phyloP scores from a whole-genome alignment of 2,329 filamentous ascomycete species.

The Aspergillus arachidicola region DNA sequence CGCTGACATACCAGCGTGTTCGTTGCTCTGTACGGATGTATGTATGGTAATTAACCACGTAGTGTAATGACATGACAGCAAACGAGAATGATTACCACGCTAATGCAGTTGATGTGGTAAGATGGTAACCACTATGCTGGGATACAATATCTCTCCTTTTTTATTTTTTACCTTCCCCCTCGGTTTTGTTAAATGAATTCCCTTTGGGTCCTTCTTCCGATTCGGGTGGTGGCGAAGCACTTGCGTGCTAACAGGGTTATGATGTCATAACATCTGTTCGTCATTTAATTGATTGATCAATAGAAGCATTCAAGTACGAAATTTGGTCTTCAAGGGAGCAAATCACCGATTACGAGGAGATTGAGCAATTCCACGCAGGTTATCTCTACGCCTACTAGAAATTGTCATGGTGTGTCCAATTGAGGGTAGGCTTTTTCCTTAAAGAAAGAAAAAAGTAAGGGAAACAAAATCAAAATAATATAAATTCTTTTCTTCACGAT shows the following conservation, averaged over 20 bases:
- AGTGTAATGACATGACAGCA: slow-evolving; percentile 15
- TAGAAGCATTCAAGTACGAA: background rate
- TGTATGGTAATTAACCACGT: slow-evolving; percentile 12
- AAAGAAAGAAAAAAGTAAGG: too few species aligned
- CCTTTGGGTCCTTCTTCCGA: background rate
- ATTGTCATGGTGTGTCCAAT: background rate
- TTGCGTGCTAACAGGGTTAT: slow-evolving; percentile 20
- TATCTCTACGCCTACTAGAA: background rate
- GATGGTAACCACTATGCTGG: slow-evolving; percentile 23
- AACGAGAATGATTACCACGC: slow-evolving; percentile 9
- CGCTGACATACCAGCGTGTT: background rate
- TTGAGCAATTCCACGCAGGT: background rate
- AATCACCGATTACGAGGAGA: background rate
- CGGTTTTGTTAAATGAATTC: background rate
- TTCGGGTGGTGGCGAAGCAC: slow-evolving; percentile 12
- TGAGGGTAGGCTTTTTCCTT: background rate
- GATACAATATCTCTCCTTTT: slow-evolving; percentile 15
- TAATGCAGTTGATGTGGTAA: slow-evolving; percentile 23
- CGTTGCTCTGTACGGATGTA: background rate
- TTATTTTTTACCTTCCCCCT: background rate
- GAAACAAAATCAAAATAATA: background rate
- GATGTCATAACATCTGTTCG: slow-evolving; percentile 23
- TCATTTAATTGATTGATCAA: slow-evolving; percentile 4
- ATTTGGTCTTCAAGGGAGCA: background rate
- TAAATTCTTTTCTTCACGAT: background rate